Evolutionary conservation across 768 basidiomycete genomes (phyloP), one percentile per base, ranked within the genome.

Genomic region (Phylloporus rhodoxanthus): DNA sequence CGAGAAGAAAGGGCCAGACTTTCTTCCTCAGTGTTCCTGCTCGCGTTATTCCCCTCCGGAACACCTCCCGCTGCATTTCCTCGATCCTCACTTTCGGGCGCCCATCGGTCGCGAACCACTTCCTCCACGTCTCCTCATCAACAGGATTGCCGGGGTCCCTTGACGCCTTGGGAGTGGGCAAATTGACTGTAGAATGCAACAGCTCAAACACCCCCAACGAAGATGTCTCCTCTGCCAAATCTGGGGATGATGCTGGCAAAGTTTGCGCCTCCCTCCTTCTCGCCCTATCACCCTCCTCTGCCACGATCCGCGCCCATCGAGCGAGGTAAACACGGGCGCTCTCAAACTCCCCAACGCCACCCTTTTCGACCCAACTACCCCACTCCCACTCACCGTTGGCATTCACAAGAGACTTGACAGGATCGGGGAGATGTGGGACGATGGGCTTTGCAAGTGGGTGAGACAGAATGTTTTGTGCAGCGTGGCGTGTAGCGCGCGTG

Each of bases 381-480:
- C 92, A 95, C 59, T 95, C 88, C 70, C 84, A 82, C 64, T 95
- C 94, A 15, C 93, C 93, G 45, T 84, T 85, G 0, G 83, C 94
- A 61, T 84, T 88, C 2, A 96, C 92, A 41, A 97, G 77, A 50
- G 87, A 91, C 56, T 80, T 81, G 37, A 98, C 91, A 0, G 95
- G 93, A 56, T 96, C 91, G 0, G 96, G 96, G 11, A 99, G 80
- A 63, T 97, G 94, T 5, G 95, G 95, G 0, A 97, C 78, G 43
- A 98, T 93, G 10, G 96, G 93, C 63, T 94, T 92, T 2, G 95
- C 94, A 23, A 97, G 79, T 0, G 95, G 94, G 62, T 97, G 95
- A 0, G 92, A 93, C 8, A 98, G 75, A 14, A 98, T 91, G 58
- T 93, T 90, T 62, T 96, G 91, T 0, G 95, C 93, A 0, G 94